These are phyloP conservation scores for Martiniozyma abietophila DNA, from an alignment of 805 yeast species.

Conservation along the genomic window DNA sequence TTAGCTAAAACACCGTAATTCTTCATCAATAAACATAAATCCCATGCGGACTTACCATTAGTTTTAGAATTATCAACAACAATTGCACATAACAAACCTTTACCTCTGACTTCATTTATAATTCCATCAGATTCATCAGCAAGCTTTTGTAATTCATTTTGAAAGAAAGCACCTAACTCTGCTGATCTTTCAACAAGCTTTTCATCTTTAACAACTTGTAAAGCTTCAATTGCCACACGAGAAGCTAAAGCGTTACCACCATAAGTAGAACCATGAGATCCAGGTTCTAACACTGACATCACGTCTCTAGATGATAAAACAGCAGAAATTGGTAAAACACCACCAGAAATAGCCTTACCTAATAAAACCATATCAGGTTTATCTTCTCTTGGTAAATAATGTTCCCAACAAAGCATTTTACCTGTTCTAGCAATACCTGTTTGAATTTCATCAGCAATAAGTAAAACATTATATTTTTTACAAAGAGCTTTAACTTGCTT, in stretches of 20 bases:
- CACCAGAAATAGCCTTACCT: constrained; percentile 95
- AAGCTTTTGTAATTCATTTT: constrained; percentile 39
- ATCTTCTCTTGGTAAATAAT: constrained; percentile 45
- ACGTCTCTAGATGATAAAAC: constrained; percentile 85
- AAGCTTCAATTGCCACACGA: constrained; percentile 86
- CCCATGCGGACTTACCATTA: constrained; percentile 93
- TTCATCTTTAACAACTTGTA: constrained; percentile 84
- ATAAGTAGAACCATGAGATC: constrained; percentile 95
- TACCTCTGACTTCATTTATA: constrained; percentile 64
- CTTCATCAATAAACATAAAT: constrained; percentile 82
- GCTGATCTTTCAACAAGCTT: constrained; percentile 70
- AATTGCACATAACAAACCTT: constrained; percentile 82
- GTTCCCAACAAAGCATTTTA: constrained; percentile 85
- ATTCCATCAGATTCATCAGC: constrained; percentile 38
- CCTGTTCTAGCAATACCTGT: constrained; percentile 98
- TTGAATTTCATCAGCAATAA: constrained; percentile 95
- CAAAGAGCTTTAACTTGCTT: constrained; percentile 64
- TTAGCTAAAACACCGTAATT: constrained; percentile 81
- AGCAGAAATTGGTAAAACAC: constrained; percentile 86
- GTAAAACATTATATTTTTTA: constrained; percentile 72
- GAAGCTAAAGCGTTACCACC: constrained; percentile 97
- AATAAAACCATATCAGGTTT: constrained; percentile 84
- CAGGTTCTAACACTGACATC: constrained; percentile 85
- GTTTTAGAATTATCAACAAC: constrained; percentile 81
- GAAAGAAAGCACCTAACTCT: constrained; percentile 61